phyloP scores from a whole-genome alignment of 306 rosid genomes.

The Elaeagnus macrophylla region DNA sequence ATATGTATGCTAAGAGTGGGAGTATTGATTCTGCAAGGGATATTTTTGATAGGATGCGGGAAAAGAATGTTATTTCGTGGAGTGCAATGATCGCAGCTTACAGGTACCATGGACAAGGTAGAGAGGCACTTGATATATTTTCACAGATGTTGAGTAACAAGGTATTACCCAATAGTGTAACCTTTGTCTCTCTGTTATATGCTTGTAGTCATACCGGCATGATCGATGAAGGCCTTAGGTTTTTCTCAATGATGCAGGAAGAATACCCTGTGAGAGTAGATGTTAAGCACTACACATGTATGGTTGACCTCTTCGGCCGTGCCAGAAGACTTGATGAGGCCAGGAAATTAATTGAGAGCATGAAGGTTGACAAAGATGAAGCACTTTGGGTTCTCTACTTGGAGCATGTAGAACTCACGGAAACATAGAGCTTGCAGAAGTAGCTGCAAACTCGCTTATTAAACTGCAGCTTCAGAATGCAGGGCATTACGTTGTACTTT shows the following conservation, averaged over 20 bases:
- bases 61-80: slow-evolving; percentile 68
- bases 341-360: slow-evolving; percentile 37
- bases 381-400: slow-evolving; percentile 72
- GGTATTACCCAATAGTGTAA: slow-evolving; percentile 45
- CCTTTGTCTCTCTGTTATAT: slow-evolving; percentile 64
- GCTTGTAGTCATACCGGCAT: slow-evolving; percentile 80
- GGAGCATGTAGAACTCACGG: slow-evolving; percentile 69
- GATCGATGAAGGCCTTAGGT: slow-evolving; percentile 49
- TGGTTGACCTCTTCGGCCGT: slow-evolving; percentile 78
- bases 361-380: slow-evolving; percentile 52
- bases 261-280: slow-evolving; percentile 49
- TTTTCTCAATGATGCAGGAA: slow-evolving; percentile 49
- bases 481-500: slow-evolving; percentile 62
- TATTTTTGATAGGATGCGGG: slow-evolving; percentile 50
- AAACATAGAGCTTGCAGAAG: slow-evolving; percentile 57
- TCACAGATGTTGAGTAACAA: slow-evolving; percentile 44
- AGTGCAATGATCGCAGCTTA: slow-evolving; percentile 80
- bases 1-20: slow-evolving; percentile 74
- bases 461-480: slow-evolving; percentile 55
- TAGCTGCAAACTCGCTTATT: slow-evolving; percentile 51
- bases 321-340: slow-evolving; percentile 75
- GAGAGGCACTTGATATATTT: slow-evolving; percentile 49
- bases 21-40: slow-evolving; percentile 52
- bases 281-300: slow-evolving; percentile 70
- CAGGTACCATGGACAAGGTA: slow-evolving; percentile 66